These are phyloP conservation scores for Cryptococcus sp. DNA, from an alignment of 1,284 basidiomycete genomes.

Conservation along the genomic window DNA sequence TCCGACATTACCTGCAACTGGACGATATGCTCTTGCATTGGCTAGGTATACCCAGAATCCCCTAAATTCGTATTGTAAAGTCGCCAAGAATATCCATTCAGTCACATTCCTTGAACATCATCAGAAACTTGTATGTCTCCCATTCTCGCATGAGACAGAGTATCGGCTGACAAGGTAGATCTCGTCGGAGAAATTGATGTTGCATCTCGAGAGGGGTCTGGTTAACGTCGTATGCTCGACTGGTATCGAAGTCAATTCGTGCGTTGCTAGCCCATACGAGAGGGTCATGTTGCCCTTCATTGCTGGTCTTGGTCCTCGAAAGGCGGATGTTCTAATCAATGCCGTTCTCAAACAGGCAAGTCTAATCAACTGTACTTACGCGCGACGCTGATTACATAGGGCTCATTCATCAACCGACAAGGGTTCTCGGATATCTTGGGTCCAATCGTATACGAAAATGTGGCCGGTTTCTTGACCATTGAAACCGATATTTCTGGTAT, in stretches of 20 bases:
- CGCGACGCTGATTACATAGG: conserved; percentile 39
- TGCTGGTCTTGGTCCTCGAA: conserved; percentile 90
- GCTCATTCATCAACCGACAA: conserved; percentile 76
- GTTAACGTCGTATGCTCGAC: conserved; percentile 87
- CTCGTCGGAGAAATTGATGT: conserved; percentile 75
- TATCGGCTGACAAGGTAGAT: conserved; percentile 54
- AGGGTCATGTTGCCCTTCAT: conserved; percentile 84
- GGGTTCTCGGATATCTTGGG: conserved; percentile 73
- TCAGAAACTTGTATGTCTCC: conserved; percentile 69
- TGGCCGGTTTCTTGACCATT: conserved; percentile 85
- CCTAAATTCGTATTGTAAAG: conserved; percentile 84
- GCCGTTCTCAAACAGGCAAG: conserved; percentile 70
- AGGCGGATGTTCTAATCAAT: conserved; percentile 79
- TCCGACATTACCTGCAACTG: conserved; percentile 68
- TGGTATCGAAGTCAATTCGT: conserved; percentile 93
- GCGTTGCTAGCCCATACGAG: conserved; percentile 81
- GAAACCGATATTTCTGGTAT: conserved; percentile 62
- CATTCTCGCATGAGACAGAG: too few species aligned
- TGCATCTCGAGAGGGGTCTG: conserved; percentile 77
- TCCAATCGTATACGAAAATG: conserved; percentile 84
- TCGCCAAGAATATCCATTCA: conserved; percentile 74
- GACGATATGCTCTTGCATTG: conserved; percentile 92
- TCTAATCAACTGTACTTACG: conserved; percentile 4
- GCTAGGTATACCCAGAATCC: conserved; percentile 93
- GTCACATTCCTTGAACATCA: conserved; percentile 77